A percentile compares a stretch with the other conserved stretches of the same genome.
Evolutionary conservation across 1,284 basidiomycete species (phyloP).

Genomic region (Tylopilus sp.): DNA sequence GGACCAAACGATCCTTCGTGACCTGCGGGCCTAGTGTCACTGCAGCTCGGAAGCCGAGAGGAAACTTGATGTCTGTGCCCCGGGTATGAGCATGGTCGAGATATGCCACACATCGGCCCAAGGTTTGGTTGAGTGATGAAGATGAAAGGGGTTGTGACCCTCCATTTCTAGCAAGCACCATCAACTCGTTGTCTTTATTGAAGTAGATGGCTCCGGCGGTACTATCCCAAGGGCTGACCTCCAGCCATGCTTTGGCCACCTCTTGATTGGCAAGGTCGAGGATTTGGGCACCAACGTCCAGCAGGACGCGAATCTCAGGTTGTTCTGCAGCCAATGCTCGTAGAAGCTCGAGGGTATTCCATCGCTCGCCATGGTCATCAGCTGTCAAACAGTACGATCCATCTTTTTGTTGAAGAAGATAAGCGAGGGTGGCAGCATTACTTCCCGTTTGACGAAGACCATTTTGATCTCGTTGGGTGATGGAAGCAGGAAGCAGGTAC

Average conservation of each 20-base stretch:
- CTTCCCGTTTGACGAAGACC: slow-evolving; percentile 21
- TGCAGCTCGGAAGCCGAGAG: slow-evolving; percentile 47
- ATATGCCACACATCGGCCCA: slow-evolving; percentile 59
- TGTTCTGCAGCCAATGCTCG: slow-evolving; percentile 23
- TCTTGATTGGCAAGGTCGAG: slow-evolving; percentile 58
- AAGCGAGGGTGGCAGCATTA: slow-evolving; percentile 52
- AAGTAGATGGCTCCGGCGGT: slow-evolving; percentile 59
- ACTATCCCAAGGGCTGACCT: slow-evolving; percentile 26
- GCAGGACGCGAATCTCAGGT: slow-evolving; percentile 53
- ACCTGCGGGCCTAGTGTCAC: slow-evolving; percentile 47
- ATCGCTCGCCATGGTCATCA: slow-evolving; percentile 40
- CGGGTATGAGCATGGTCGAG: slow-evolving; percentile 67
- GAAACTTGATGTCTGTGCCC: slow-evolving; percentile 65
- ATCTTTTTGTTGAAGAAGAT: slow-evolving; percentile 59
- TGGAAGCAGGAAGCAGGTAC: slow-evolving; percentile 18
- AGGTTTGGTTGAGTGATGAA: slow-evolving; percentile 53
- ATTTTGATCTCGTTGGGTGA: slow-evolving; percentile 19
- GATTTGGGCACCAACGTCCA: slow-evolving; percentile 71
- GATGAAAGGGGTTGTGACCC: slow-evolving; percentile 49
- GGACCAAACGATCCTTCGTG: slow-evolving; percentile 62
- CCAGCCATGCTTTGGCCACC: slow-evolving; percentile 55
- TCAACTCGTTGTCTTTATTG: slow-evolving; percentile 47
- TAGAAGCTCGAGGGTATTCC: no score
- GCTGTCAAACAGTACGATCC: no score
- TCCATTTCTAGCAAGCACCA: slow-evolving; percentile 44